phyloP scores from a whole-genome alignment of 1,284 basidiomycete genomes.

The Agroathelia rolfsii region DNA sequence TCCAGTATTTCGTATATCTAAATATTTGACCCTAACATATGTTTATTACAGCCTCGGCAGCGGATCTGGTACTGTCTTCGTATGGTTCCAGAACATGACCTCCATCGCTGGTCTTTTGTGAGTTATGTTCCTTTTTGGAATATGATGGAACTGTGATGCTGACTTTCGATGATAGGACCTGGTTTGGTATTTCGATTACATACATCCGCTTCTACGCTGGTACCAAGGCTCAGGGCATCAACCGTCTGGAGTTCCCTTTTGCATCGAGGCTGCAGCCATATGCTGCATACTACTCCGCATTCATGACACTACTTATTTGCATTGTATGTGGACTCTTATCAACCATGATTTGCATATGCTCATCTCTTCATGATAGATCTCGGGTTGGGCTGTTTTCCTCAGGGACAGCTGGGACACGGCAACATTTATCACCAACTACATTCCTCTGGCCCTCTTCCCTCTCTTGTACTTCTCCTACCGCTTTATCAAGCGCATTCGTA shows the following conservation, averaged over 20 bases:
- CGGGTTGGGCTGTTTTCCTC: constrained; percentile 72
- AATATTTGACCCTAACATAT: constrained; percentile 21
- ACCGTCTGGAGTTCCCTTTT: constrained; percentile 61
- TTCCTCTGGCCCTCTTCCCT: constrained; percentile 72
- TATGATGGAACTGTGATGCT: constrained; percentile 45
- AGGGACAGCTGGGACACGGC: constrained; percentile 48
- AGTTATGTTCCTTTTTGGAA: constrained; percentile 9
- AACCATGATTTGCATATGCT: neutral
- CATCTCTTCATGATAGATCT: constrained; percentile 33
- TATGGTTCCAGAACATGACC: constrained; percentile 74
- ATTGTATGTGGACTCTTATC: constrained; percentile 39
- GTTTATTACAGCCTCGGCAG: constrained; percentile 44
- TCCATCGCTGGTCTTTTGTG: constrained; percentile 35
- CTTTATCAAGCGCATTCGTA: constrained; percentile 37
- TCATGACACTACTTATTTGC: constrained; percentile 50
- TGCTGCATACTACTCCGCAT: constrained; percentile 59
- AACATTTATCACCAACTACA: constrained; percentile 69
- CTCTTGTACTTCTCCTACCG: constrained; percentile 58
- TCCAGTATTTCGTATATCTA: neutral
- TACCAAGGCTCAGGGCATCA: constrained; percentile 64
- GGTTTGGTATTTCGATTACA: constrained; percentile 76
- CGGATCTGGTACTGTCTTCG: constrained; percentile 61
- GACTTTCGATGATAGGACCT: too few relatives aligned
- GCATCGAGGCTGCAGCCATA: constrained; percentile 52
- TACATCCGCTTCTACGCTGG: constrained; percentile 77